phyloP scores from a whole-genome alignment of 768 basidiomycete genomes.

The Tulasnella calospora region DNA sequence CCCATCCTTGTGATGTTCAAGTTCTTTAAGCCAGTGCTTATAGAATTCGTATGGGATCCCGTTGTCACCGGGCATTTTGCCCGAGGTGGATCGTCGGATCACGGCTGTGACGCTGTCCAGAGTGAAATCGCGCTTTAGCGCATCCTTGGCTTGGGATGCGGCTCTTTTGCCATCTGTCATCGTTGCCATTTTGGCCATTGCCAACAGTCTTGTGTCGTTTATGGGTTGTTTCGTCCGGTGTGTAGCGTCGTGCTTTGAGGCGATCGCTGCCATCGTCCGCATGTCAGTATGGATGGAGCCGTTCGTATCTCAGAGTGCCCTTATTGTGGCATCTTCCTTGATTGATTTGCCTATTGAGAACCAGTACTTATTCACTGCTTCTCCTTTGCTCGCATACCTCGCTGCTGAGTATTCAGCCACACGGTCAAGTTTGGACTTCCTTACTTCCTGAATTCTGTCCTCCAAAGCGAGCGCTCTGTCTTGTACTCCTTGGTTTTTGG shows the following conservation, averaged over 20 bases:
- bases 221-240: neutral
- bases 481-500: neutral
- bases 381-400: neutral
- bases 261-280: neutral
- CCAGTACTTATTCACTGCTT: constrained; percentile 16
- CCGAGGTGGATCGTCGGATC: too few species aligned
- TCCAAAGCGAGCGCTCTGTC: neutral
- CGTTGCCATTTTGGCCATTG: neutral
- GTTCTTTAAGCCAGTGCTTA: constrained; percentile 5
- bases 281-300: neutral
- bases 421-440: neutral
- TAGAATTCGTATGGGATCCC: constrained; percentile 21
- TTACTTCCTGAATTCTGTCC: neutral
- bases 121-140: neutral
- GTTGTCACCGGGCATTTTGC: neutral
- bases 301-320: neutral
- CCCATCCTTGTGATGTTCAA: neutral
- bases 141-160: neutral
- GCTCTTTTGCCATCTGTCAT: neutral
- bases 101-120: too few species aligned
- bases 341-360: neutral
- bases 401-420: constrained; percentile 7
- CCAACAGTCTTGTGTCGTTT: neutral
- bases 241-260: neutral
- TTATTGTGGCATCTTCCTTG: neutral